Conservation (phyloP, 2,329 filamentous ascomycete genomes). For the Microascus cirrosus region DNA sequence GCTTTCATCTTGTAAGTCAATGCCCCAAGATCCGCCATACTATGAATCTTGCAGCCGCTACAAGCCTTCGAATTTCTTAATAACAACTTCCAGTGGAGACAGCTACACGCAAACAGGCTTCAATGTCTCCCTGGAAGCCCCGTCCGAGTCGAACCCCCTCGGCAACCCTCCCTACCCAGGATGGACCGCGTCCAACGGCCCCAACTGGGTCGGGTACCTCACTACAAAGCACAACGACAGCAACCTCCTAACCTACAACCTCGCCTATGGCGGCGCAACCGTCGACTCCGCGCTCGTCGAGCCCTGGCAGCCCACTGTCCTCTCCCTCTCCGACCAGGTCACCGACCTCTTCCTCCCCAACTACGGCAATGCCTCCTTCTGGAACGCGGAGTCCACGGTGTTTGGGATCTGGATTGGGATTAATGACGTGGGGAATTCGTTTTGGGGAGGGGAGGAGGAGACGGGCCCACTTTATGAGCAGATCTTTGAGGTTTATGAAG, state of each 20-base stretch:
- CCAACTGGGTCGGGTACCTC: constrained; percentile 40
- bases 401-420: constrained; percentile 43
- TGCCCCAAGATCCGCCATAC: neutral
- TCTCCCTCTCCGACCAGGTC: constrained; percentile 39
- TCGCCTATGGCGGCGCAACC: constrained; percentile 42
- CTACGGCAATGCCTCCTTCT: constrained; percentile 20
- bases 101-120: constrained; percentile 34
- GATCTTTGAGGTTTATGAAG: constrained; percentile 31
- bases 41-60: neutral
- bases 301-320: constrained; percentile 34
- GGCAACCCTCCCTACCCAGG: constrained; percentile 49
- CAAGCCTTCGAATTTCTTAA: neutral
- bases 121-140: constrained; percentile 35
- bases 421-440: constrained; percentile 43
- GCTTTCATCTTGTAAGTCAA: constrained; percentile 7
- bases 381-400: constrained; percentile 28
- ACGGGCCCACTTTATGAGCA: constrained; percentile 20
- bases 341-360: constrained; percentile 11
- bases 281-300: constrained; percentile 38
- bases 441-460: constrained; percentile 17
- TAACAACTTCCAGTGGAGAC: constrained; percentile 14
- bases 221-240: constrained; percentile 34
- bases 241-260: constrained; percentile 36
- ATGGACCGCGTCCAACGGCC: constrained; percentile 34
- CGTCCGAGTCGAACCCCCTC: constrained; percentile 42